Percentiles rank a stretch among this genome's conserved stretches.
Conservation (phyloP, 371 early-diverging fungal genomes). For the Actinomucor elegans region DNA sequence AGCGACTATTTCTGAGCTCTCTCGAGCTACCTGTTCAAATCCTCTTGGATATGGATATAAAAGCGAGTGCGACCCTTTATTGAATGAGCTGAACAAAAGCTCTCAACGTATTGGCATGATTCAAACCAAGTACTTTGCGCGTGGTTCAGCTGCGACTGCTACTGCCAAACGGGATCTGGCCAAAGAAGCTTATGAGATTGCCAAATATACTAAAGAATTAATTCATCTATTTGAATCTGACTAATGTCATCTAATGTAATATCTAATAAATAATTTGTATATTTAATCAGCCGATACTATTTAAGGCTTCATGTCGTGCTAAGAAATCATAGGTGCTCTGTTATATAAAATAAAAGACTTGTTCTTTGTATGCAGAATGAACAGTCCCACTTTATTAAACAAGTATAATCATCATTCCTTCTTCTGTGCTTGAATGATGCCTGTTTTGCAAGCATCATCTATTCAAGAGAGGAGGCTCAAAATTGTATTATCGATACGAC, state of each 20-base stretch:
- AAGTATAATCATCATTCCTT: too few species aligned
- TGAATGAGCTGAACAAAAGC: constrained; percentile 48
- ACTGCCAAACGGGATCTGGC: constrained; percentile 85
- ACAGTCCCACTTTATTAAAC: too few species aligned
- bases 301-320: too few species aligned
- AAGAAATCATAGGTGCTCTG: too few species aligned
- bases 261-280: not conserved
- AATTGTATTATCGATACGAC: too few species aligned
- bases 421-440: too few species aligned
- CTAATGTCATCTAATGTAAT: not conserved
- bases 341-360: too few species aligned
- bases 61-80: constrained; percentile 50
- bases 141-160: constrained; percentile 39
- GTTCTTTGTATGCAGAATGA: too few species aligned
- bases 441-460: too few species aligned
- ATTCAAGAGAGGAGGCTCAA: too few species aligned
- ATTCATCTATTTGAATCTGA: constrained; percentile 49
- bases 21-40: constrained; percentile 42
- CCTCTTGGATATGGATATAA: constrained; percentile 40
- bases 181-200: constrained; percentile 88
- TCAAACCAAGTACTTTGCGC: constrained; percentile 5
- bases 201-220: constrained; percentile 79
- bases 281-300: too few species aligned
- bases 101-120: constrained; percentile 10
- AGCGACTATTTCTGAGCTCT: constrained; percentile 36